Evolutionary conservation across 2,329 filamentous ascomycete species (phyloP), one percentile per base, ranked within the genome.

Genomic region (Aphanoascus verrucosus): DNA sequence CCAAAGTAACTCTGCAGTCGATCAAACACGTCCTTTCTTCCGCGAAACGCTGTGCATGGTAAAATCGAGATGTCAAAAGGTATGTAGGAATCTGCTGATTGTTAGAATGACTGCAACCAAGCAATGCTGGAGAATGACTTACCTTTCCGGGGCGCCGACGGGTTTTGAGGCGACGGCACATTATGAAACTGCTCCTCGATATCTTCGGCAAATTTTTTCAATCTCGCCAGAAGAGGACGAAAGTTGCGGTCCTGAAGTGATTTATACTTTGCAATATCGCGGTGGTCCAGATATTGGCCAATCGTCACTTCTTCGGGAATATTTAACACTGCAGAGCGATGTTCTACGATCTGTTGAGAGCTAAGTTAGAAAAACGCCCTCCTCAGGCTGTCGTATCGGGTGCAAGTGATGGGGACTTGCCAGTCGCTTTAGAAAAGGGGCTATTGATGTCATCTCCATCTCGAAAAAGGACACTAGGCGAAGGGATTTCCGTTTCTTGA

Each of bases 401-500:
- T n/a, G n/a, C n/a, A n/a, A n/a, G n/a, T n/a, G n/a, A n/a, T 28
- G 31, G 11, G 15, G 12, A 6, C 32, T 49, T n/a, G 40, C 43
- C 15, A 49, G 17, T 11, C n/a, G 15, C 19, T 12, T 17, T 11
- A 41, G 4, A 14, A 54, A 49, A 4, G 14, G 41, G 2, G 31
- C 19, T 8, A 50, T 35, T 14, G 11, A 5, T 8, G 55, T 55
- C 20, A 38, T 14, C 38, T 38, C 43, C 40, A 52, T 35, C 19
- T 55, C 54, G 38, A 31, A 55, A 19, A 56, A 57, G 6, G 56
- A 56, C 32, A 57, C 49, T 5, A 57, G 19, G 17, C 53, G 54
- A 14, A 53, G 17, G 3, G 12, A 49, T n/a, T 19, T 12, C 9
- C 11, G 19, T 20, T 19, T 43, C 28, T 56, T 32, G 14, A 53